Evolutionary conservation across 179 eudicot species (phyloP).

Genomic region (Beta macrorhiza): DNA sequence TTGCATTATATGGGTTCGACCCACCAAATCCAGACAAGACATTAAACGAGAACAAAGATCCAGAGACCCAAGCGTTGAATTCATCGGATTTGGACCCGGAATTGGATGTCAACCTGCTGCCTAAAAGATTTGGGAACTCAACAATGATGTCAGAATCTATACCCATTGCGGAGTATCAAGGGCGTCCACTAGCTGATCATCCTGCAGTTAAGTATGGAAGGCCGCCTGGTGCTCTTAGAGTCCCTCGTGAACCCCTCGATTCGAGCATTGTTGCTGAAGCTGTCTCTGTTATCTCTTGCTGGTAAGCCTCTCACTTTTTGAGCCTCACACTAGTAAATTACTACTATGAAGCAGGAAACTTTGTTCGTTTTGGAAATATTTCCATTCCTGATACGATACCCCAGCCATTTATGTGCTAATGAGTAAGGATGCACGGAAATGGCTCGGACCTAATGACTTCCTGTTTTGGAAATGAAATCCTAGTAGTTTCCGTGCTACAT

Average conservation of each 20-base stretch:
- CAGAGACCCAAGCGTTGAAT: conserved; percentile 48
- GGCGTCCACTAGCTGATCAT: conserved; percentile 77
- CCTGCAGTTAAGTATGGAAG: conserved; percentile 74
- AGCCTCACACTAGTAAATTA: too few species aligned
- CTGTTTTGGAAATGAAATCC: too few species aligned
- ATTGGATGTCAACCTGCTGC: conserved; percentile 58
- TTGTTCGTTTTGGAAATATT: too few species aligned
- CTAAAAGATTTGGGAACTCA: conserved; percentile 78
- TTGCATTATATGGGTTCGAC: conserved; percentile 77
- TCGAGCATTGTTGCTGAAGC: conserved; percentile 78
- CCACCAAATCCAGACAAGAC: conserved; percentile 54
- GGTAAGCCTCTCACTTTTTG: conserved; percentile 37
- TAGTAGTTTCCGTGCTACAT: too few species aligned
- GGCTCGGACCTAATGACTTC: too few species aligned
- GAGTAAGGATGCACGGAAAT: too few species aligned
- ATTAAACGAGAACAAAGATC: conserved; percentile 19
- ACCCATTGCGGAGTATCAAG: conserved; percentile 73
- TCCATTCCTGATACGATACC: too few species aligned
- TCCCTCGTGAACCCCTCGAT: conserved; percentile 70
- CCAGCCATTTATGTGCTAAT: too few species aligned
- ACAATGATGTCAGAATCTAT: conserved; percentile 62
- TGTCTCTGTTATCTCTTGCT: conserved; percentile 82
- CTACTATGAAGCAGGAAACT: too few species aligned
- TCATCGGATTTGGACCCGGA: conserved; percentile 69
- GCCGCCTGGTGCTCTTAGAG: conserved; percentile 69